phyloP scores from a whole-genome alignment of 2,329 filamentous ascomycete species.

The Trichophyton simii region DNA sequence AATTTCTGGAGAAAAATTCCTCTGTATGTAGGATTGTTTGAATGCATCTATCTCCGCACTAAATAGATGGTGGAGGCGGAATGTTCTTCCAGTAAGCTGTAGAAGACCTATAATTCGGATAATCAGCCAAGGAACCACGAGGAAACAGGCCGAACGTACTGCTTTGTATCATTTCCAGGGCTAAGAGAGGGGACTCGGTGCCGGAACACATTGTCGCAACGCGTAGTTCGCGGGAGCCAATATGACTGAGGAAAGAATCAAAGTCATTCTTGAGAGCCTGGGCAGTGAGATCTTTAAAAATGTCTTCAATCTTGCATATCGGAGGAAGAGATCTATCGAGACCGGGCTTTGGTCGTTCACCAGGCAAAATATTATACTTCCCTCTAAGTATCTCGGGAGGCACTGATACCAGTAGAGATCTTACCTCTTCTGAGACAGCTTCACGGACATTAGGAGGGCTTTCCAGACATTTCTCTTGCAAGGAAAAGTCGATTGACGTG shows the following conservation, averaged over 20 bases:
- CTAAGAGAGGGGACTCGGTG: conserved; percentile 61
- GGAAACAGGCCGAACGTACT: conserved; percentile 20
- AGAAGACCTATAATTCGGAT: conserved; percentile 22
- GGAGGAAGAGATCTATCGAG: conserved; percentile 33
- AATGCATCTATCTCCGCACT: conserved; percentile 51
- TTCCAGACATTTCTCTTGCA: neutral
- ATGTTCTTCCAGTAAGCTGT: conserved; percentile 20
- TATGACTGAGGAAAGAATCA: conserved; percentile 22
- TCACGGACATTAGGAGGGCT: neutral
- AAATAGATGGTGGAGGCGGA: conserved; percentile 45
- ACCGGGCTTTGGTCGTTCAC: conserved; percentile 14
- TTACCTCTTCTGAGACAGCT: neutral
- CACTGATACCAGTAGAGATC: conserved; percentile 5
- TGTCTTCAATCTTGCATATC: conserved; percentile 35
- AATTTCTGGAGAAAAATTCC: conserved; percentile 42
- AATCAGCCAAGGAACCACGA: neutral
- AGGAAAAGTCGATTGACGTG: neutral
- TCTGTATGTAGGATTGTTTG: conserved; percentile 53
- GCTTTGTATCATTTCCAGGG: conserved; percentile 45
- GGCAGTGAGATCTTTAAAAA: conserved; percentile 38
- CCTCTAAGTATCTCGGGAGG: conserved; percentile 15
- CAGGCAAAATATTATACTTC: conserved; percentile 10
- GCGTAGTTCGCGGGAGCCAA: conserved; percentile 32
- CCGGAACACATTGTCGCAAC: conserved; percentile 67
- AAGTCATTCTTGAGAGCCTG: conserved; percentile 27